Conservation (phyloP, 2,329 filamentous ascomycete species). For the Pseudogymnoascus sp. region DNA sequence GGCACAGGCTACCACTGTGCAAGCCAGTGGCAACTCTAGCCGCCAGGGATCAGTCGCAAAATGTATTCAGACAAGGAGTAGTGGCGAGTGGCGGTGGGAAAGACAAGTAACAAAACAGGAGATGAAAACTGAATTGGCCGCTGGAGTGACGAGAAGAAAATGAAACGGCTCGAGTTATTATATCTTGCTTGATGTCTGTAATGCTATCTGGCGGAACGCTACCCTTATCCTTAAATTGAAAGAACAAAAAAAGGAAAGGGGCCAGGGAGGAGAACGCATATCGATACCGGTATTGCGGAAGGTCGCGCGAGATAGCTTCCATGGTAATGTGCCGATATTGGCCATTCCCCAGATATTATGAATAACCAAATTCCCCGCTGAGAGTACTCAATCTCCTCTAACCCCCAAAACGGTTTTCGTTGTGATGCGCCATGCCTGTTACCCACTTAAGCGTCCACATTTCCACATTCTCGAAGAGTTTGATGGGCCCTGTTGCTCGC, state of each 20-base stretch:
- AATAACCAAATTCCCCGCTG: not conserved
- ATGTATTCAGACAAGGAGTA: slow-evolving; percentile 3
- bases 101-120: not conserved
- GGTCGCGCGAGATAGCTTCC: not conserved
- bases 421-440: slow-evolving; percentile 7
- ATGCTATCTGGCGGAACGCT: not conserved
- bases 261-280: not conserved
- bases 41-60: not conserved
- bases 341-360: slow-evolving; percentile 6
- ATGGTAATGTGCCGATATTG: slow-evolving; percentile 5
- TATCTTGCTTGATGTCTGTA: slow-evolving; percentile 5
- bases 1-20: slow-evolving; percentile 6
- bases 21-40: slow-evolving; percentile 8
- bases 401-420: slow-evolving; percentile 4
- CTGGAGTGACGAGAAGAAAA: not conserved
- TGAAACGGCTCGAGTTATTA: not conserved
- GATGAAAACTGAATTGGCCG: not conserved
- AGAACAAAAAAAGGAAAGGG: not conserved
- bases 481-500: not conserved
- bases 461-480: not conserved
- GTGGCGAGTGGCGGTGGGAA: not conserved
- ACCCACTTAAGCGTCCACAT: slow-evolving; percentile 8
- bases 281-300: slow-evolving; percentile 9
- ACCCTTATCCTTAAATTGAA: slow-evolving; percentile 3
- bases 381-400: not conserved